phyloP scores from a whole-genome alignment of 495 filamentous ascomycete species.

The Xylaria intraflava region DNA sequence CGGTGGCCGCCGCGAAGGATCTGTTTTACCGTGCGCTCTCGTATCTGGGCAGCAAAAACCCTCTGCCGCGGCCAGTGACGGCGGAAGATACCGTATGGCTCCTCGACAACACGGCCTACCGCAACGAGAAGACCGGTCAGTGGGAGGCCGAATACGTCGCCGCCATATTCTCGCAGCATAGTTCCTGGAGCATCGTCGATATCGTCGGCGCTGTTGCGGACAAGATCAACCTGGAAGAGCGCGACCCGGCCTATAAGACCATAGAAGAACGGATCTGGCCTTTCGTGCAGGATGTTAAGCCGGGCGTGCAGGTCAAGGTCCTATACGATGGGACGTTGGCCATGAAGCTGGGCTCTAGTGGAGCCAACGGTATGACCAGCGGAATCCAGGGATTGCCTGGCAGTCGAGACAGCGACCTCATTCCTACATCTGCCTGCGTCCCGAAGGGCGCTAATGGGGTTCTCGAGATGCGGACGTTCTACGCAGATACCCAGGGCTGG shows the following conservation, averaged over 20 bases:
- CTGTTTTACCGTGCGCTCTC: constrained; percentile 36
- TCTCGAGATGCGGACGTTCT: constrained; percentile 58
- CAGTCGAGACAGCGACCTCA: constrained; percentile 31
- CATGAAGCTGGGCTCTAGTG: constrained; percentile 61
- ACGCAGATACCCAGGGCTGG: constrained; percentile 77
- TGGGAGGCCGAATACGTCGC: constrained; percentile 80
- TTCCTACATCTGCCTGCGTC: constrained; percentile 41
- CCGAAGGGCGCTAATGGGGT: constrained; percentile 41
- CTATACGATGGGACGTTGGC: constrained; percentile 38
- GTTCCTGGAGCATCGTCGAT: constrained; percentile 56
- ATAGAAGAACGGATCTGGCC: constrained; percentile 67
- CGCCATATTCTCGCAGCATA: constrained; percentile 67
- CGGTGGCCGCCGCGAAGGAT: constrained; percentile 14
- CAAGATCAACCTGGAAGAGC: constrained; percentile 62
- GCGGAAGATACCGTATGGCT: constrained; percentile 70
- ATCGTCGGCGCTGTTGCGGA: constrained; percentile 65
- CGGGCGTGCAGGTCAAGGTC: constrained; percentile 56
- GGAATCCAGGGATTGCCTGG: constrained; percentile 45
- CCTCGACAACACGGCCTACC: constrained; percentile 83
- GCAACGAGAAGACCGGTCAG: constrained; percentile 30
- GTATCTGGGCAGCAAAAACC: constrained; percentile 41
- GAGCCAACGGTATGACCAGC: constrained; percentile 61
- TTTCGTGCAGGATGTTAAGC: constrained; percentile 68
- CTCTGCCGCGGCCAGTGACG: constrained; percentile 33
- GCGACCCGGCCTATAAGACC: constrained; percentile 51